Evolutionary conservation across 139 green algal species (phyloP), one percentile per base, ranked within the genome.

Genomic region (Protoeuglena noctilucae): DNA sequence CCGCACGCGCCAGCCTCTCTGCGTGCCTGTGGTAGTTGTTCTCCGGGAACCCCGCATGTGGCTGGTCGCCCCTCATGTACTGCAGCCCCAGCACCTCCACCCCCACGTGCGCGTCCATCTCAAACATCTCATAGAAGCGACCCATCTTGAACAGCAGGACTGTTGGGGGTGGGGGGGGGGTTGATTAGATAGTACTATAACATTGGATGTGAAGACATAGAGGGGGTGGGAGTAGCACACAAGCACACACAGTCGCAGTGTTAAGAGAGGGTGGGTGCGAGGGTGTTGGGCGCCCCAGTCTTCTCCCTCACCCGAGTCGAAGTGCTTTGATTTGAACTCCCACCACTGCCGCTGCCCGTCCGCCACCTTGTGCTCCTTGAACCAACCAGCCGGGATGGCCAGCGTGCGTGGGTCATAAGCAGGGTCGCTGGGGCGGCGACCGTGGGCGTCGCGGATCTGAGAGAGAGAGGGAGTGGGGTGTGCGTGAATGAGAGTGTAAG

Each of bases 51-150:
- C 89, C 89, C 58, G 74, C 75, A 60, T 97, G 89, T 26, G 89
- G 89, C 69, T 97, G 85, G 0, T 98, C 90, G 3, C 89, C 89
- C 71, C 87, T 93, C 91, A 98, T 98, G 78, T 93, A 93, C 7
- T 64, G 55, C 45, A 98, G 72, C 17, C 83, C 85, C 28, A 96
- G 72, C 28, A 88, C 68, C 28, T 93, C 81, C 40, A 76, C 84
- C 6, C 84, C 91, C 3, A 93, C 62, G 63, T 89, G 82, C 2
- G 90, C 79, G 60, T 98, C 91, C 91, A 98, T 98, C 72, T 98
- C 88, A 71, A 93, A 98, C 76, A 98, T 82, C 74, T 98, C 85
- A 59, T 94, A 94, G 62, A 94, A 94, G 65, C 93, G 74, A 53
- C 73, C 75, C 71, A 93, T 80, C 65, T 94, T 94, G 79, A 94